Percentiles rank a stretch among this genome's conserved stretches.
These are phyloP conservation scores for Pseudopithomyces chartarum DNA, from an alignment of 2,329 filamentous ascomycete species.

Conservation along the genomic window DNA sequence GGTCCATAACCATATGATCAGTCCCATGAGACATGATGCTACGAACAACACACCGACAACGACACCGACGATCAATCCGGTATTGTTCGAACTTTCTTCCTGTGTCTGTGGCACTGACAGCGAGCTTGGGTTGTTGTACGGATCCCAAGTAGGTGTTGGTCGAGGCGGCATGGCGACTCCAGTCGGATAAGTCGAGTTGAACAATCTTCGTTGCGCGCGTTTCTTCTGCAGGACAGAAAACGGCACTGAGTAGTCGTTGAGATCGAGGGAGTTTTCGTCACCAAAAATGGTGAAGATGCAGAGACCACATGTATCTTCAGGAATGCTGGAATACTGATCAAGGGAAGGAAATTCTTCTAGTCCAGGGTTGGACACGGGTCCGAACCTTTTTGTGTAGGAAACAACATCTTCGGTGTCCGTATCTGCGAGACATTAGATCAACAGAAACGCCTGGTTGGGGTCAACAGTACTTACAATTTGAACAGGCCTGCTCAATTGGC, in stretches of 20 bases:
- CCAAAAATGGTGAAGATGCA: slow-evolving; percentile 6
- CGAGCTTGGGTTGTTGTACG: background rate
- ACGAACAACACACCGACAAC: slow-evolving; percentile 7
- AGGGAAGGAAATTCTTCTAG: slow-evolving; percentile 1
- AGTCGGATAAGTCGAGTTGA: slow-evolving; percentile 4
- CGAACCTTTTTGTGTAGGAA: background rate
- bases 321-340: background rate
- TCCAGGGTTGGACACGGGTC: background rate
- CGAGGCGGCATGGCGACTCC: background rate
- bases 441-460: background rate
- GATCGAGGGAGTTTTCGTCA: background rate
- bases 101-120: background rate
- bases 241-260: slow-evolving; percentile 6
- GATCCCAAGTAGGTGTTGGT: background rate
- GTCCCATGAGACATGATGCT: background rate
- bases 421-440: background rate
- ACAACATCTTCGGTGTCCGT: background rate
- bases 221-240: slow-evolving; percentile 4
- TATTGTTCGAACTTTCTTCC: background rate
- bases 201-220: background rate
- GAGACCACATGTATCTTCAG: slow-evolving; percentile 4
- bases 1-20: slow-evolving; percentile 1
- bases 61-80: slow-evolving; percentile 6
- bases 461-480: slow-evolving; percentile 8
- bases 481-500: slow-evolving; percentile 6